Conservation (phyloP, 2,329 filamentous ascomycete genomes). For the Intubia oerlemansii region DNA sequence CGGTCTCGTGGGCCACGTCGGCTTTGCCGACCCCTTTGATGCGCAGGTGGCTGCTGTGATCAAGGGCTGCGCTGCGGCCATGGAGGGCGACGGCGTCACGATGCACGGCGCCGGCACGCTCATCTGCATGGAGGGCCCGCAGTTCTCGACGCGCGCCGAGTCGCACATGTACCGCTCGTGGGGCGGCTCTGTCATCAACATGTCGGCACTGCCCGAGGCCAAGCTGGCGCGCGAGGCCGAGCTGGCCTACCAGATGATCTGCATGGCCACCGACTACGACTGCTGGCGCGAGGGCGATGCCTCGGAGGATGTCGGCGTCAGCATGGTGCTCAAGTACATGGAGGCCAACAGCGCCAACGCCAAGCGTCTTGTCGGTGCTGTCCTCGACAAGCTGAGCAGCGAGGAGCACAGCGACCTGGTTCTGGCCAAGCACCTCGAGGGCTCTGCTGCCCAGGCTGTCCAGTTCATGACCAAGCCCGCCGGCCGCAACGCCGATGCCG, state of each 20-base stretch:
- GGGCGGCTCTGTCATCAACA: slow-evolving; percentile 94
- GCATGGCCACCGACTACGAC: slow-evolving; percentile 98
- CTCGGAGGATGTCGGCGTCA: slow-evolving; percentile 70
- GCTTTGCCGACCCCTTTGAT: slow-evolving; percentile 93
- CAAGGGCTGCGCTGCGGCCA: slow-evolving; percentile 46
- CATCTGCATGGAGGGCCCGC: slow-evolving; percentile 96
- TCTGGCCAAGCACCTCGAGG: slow-evolving; percentile 60
- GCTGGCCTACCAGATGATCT: slow-evolving; percentile 94
- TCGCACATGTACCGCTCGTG: slow-evolving; percentile 86
- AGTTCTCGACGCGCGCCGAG: slow-evolving; percentile 92
- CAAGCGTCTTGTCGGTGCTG: slow-evolving; percentile 60
- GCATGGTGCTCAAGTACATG: slow-evolving; percentile 97
- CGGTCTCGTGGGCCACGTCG: slow-evolving; percentile 81
- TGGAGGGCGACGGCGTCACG: slow-evolving; percentile 67
- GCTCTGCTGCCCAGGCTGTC: slow-evolving; percentile 55
- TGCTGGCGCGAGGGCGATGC: slow-evolving; percentile 75
- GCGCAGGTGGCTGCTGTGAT: slow-evolving; percentile 54
- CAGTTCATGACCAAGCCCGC: slow-evolving; percentile 62
- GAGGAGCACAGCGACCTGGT: slow-evolving; percentile 58
- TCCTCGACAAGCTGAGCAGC: slow-evolving; percentile 67
- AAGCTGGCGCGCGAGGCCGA: slow-evolving; percentile 94
- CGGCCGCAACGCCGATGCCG: slow-evolving; percentile 50
- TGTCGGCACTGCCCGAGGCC: slow-evolving; percentile 86
- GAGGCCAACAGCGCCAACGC: slow-evolving; percentile 80
- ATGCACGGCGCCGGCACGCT: slow-evolving; percentile 71